A percentile compares a stretch with the other conserved stretches of the same genome.
These are phyloP conservation scores for Chalciporus piperatus DNA, from an alignment of 768 basidiomycete species.

Conservation along the genomic window DNA sequence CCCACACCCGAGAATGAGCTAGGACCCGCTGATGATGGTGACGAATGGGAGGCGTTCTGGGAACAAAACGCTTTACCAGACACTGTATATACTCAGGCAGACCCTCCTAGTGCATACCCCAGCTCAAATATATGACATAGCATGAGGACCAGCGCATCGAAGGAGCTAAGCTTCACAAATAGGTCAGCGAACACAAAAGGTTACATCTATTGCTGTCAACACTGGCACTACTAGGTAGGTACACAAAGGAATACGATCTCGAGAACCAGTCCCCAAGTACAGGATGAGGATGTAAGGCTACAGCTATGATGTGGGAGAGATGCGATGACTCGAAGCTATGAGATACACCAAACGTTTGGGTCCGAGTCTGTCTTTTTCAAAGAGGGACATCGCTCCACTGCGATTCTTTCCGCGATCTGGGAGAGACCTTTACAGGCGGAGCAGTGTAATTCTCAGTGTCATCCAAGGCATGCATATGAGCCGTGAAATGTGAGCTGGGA, in stretches of 20 bases:
- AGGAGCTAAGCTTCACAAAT: too few species aligned
- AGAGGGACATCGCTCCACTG: conserved; percentile 24
- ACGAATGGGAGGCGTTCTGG: conserved; percentile 53
- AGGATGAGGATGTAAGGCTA: neutral
- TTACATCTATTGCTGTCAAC: neutral
- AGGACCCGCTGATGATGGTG: conserved; percentile 23
- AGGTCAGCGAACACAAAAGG: neutral
- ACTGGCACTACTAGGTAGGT: neutral
- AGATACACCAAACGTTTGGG: neutral
- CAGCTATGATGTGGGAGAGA: neutral
- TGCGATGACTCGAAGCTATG: neutral
- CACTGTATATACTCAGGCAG: conserved; percentile 30
- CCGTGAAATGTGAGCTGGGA: conserved; percentile 27
- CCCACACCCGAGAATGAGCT: conserved; percentile 26
- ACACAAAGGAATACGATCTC: neutral
- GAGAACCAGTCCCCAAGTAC: conserved; percentile 15
- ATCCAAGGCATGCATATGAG: conserved; percentile 23
- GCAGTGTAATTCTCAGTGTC: conserved; percentile 9
- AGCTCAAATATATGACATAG: conserved; percentile 14
- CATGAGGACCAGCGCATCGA: neutral
- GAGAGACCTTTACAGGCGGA: conserved; percentile 5
- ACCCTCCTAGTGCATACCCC: conserved; percentile 2
- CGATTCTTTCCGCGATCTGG: conserved; percentile 12
- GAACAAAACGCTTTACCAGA: conserved; percentile 40
- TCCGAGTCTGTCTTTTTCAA: neutral